Evolutionary conservation across 108 stramenopile genomes (phyloP).

Genomic region (Cyclotella distinguenda): DNA sequence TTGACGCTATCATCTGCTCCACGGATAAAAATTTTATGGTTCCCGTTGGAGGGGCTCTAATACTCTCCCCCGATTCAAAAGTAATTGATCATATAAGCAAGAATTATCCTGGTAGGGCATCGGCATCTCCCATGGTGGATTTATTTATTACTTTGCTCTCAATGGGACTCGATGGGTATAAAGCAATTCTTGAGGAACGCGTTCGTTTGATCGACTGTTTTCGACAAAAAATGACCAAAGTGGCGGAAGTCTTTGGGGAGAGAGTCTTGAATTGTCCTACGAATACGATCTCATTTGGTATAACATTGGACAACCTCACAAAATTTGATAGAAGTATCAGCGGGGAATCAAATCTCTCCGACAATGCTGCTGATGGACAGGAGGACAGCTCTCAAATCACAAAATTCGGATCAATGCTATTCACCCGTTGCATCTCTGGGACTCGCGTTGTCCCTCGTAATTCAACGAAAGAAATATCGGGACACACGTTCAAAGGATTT

Average conservation of each 20-base stretch:
- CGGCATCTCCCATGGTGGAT: conserved; percentile 91
- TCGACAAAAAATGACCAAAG: conserved; percentile 41
- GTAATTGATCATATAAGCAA: conserved; percentile 83
- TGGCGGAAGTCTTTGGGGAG: conserved; percentile 86
- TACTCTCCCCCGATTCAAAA: conserved; percentile 70
- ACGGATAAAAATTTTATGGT: conserved; percentile 99
- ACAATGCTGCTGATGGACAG: conserved; percentile 35
- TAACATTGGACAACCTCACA: conserved; percentile 81
- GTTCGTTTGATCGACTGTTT: conserved; percentile 53
- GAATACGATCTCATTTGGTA: conserved; percentile 96
- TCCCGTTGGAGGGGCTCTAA: conserved; percentile 95
- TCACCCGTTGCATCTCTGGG: conserved; percentile 95
- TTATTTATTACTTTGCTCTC: conserved; percentile 95
- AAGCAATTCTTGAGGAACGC: conserved; percentile 65
- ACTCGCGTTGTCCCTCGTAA: conserved; percentile 73
- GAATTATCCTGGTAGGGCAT: conserved; percentile 97
- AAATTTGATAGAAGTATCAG: conserved; percentile 18
- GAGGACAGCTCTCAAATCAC: conserved; percentile 59
- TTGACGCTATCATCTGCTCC: conserved; percentile 95
- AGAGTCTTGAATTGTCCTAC: conserved; percentile 73
- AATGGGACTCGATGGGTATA: conserved; percentile 90
- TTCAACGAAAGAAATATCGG: conserved; percentile 64
- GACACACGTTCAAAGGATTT: conserved; percentile 74
- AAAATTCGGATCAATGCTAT: conserved; percentile 96
- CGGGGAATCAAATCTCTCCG: neutral